Evolutionary conservation across 306 rosid species (phyloP).

Genomic region (Pachyrhizus erosus): DNA sequence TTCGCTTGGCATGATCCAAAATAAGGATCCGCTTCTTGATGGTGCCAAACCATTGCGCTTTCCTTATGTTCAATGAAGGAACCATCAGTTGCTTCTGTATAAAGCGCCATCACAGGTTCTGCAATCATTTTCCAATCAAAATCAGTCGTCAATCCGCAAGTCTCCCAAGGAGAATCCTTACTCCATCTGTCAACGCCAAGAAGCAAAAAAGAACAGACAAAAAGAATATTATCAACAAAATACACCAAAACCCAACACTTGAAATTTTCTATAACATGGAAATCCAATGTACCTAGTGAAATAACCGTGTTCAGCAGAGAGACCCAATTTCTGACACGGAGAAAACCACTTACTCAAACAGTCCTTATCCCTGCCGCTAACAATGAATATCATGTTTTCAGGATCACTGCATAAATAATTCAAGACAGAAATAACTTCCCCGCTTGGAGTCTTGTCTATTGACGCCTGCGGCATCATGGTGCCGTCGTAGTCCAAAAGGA

Average conservation of each 20-base stretch:
- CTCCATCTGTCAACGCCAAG: conserved; percentile 58
- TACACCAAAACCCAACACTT: neutral
- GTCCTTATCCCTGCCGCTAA: conserved; percentile 75
- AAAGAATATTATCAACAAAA: neutral
- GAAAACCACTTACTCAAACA: conserved; percentile 72
- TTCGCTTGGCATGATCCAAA: conserved; percentile 75
- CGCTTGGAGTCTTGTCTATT: conserved; percentile 59
- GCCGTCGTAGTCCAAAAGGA: conserved; percentile 82
- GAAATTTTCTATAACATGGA: neutral
- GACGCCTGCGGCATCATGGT: conserved; percentile 66
- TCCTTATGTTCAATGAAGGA: conserved; percentile 79
- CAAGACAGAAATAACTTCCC: conserved; percentile 60
- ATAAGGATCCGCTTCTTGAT: conserved; percentile 69
- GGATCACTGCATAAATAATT: conserved; percentile 69
- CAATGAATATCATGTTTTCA: conserved; percentile 69
- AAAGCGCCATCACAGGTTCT: conserved; percentile 75
- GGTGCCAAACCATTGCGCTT: conserved; percentile 82
- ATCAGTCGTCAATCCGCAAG: conserved; percentile 52
- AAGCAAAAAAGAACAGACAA: neutral
- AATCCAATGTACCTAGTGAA: conserved; percentile 63
- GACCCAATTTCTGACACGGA: conserved; percentile 64
- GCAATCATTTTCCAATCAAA: conserved; percentile 68
- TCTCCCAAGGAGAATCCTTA: conserved; percentile 62
- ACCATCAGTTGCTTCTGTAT: conserved; percentile 83
- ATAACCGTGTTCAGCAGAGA: conserved; percentile 82